Base-by-base conservation (phyloP, 2,329 filamentous ascomycete genomes). In the Tricladium varicosporioides region DNA sequence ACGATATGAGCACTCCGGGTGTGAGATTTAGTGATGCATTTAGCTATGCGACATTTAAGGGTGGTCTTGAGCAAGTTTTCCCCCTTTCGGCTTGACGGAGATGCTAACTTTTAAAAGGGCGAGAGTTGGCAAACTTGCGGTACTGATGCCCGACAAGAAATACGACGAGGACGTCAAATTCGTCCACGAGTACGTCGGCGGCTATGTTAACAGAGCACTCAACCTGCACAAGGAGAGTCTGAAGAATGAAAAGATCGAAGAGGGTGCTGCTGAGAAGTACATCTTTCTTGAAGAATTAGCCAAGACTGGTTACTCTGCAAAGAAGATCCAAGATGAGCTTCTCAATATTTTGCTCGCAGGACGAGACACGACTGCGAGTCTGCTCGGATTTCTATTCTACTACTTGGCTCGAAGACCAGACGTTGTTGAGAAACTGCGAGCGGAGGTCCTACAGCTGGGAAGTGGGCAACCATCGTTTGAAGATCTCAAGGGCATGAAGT, bases 271-370 rank as follows among this genome's bases (percentile, higher is more conserved):
- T 14, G 49, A 54, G 31, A 67, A 72, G 53, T 76, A 76, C 55
- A 73, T 78, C 16, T 79, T 84, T 58, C 66, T 83, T n/a, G 66
- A 78, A 31, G 77, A 79, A 33, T 69, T 85, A 18, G 77, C 76
- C n/a, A 72, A 74, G 33, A 68, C 75, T 22, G 75, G 75, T 1
- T 66, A 72, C 4, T 75, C 81, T 62, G 70, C 71, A 9, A 72
- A 68, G 22, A 68, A 73, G 16, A 62, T 77, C 1, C 66, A 71
- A 14, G 70, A 72, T 53, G 70, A 76, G 59, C 52, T 68, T 5
- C 58, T 72, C 16, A 67, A 68, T 36, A 70, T 75, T 19, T 63
- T 77, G 15, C 58, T 76, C 32, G 75, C 75, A 1, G 74, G 73
- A 2, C 65, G 75, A 19, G 76, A 78, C 53, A 77, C 74, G 2